A percentile compares a stretch with the other conserved stretches of the same genome.
phyloP scores from a whole-genome alignment of 2,329 filamentous ascomycete species.

The Hirsutella minnesotensis region DNA sequence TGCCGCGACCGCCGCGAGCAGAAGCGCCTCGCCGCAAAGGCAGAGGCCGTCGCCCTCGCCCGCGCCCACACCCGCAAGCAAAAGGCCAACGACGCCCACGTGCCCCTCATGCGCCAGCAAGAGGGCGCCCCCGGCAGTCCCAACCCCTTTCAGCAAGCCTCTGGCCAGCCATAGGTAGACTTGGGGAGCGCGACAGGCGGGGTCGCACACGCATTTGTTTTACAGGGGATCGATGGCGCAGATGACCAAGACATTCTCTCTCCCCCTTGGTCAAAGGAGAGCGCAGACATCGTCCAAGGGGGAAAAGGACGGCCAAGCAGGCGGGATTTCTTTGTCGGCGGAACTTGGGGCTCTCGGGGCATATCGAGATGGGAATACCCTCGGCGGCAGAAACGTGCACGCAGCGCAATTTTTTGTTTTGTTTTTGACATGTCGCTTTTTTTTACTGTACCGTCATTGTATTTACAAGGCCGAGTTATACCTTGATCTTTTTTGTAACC shows the following conservation, averaged over 20 bases:
- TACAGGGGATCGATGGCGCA: too few species aligned
- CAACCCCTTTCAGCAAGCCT: conserved; percentile 26
- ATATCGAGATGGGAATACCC: too few species aligned
- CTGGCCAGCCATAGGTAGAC: not conserved
- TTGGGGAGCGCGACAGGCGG: not conserved
- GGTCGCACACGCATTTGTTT: too few species aligned
- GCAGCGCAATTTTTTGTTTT: not conserved
- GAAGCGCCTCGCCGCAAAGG: conserved; percentile 29
- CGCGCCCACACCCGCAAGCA: conserved; percentile 34
- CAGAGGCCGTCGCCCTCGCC: conserved; percentile 38
- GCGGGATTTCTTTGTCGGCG: too few species aligned
- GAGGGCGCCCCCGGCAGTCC: conserved; percentile 9
- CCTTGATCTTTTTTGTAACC: too few species aligned
- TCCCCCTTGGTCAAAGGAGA: too few species aligned
- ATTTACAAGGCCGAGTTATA: too few species aligned
- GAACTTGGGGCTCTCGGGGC: too few species aligned
- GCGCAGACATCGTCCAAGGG: too few species aligned
- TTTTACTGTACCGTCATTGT: not conserved
- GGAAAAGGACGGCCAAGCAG: too few species aligned
- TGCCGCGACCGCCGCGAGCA: conserved; percentile 35
- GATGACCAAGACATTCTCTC: too few species aligned
- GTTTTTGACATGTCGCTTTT: not conserved
- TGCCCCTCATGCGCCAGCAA: conserved; percentile 24
- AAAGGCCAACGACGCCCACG: conserved; percentile 18
- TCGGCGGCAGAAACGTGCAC: too few species aligned